Conservation (phyloP, 129 eudicot species). For the Chrysanthemum lavandulifolium region DNA sequence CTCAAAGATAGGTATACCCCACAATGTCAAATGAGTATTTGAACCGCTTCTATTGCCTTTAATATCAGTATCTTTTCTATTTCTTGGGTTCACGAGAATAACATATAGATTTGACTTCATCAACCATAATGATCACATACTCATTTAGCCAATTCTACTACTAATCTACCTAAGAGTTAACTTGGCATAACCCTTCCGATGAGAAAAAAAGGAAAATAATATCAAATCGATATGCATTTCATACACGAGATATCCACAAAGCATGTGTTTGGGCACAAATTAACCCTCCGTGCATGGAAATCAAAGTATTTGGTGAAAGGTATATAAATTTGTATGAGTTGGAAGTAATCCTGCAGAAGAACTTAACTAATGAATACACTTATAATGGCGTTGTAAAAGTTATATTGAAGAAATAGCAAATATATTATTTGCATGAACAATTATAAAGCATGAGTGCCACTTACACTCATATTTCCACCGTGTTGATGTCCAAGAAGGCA, state of each 20-base stretch:
- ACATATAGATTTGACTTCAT: conserved; percentile 3
- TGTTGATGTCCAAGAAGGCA: conserved; percentile 70
- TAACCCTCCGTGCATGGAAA: conserved; percentile 92
- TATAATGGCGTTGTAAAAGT: neutral
- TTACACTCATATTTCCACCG: conserved; percentile 97
- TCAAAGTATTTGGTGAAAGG: conserved; percentile 71
- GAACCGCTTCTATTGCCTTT: conserved; percentile 79
- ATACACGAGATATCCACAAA: conserved; percentile 90
- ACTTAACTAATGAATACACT: neutral
- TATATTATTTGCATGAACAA: neutral
- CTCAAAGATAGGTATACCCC: conserved; percentile 57
- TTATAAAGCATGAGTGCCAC: conserved; percentile 26
- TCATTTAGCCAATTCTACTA: neutral
- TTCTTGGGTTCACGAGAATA: conserved; percentile 71
- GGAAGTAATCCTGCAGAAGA: conserved; percentile 74
- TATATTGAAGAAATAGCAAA: neutral
- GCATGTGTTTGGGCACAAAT: conserved; percentile 95
- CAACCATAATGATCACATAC: neutral
- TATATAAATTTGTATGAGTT: conserved; percentile 77
- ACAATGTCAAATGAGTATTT: conserved; percentile 71
- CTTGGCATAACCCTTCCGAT: no score
- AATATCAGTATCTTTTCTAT: conserved; percentile 72
- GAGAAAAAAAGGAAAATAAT: neutral
- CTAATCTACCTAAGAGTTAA: no score
- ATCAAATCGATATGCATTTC: conserved; percentile 17